Percentiles rank a stretch among this genome's conserved stretches.
phyloP scores from a whole-genome alignment of 495 filamentous ascomycete genomes.

The Xylaria cubensis region DNA sequence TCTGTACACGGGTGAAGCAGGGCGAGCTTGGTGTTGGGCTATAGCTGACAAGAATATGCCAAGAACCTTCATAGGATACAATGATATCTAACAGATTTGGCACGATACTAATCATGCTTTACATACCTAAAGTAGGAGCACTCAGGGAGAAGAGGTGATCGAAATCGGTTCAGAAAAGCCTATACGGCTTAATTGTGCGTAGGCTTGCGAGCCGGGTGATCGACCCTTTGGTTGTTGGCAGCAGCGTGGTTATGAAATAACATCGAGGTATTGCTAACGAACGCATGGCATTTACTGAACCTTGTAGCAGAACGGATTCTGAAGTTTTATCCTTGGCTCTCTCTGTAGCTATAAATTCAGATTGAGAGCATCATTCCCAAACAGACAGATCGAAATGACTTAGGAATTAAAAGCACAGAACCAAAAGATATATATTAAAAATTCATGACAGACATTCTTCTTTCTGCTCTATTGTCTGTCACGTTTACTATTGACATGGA shows the following conservation, averaged over 20 bases:
- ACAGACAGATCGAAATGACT: neutral
- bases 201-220: neutral
- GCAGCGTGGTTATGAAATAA: neutral
- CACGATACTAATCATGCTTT: neutral
- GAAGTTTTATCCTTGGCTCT: neutral
- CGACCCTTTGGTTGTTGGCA: neutral
- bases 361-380: neutral
- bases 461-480: neutral
- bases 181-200: neutral
- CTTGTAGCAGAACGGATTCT: neutral
- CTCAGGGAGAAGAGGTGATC: no score
- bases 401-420: neutral
- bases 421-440: neutral
- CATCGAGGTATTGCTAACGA: neutral
- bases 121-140: neutral
- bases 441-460: neutral
- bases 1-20: slow-evolving; percentile 36
- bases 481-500: neutral
- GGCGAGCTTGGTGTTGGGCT: slow-evolving; percentile 36
- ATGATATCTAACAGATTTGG: slow-evolving; percentile 28
- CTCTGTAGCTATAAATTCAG: neutral
- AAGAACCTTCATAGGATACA: slow-evolving; percentile 34
- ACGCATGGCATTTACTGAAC: neutral
- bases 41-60: slow-evolving; percentile 20
- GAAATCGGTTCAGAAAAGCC: neutral